These are phyloP conservation scores for Fagus sylvatica DNA, from an alignment of 306 rosid species.

Conservation along the genomic window DNA sequence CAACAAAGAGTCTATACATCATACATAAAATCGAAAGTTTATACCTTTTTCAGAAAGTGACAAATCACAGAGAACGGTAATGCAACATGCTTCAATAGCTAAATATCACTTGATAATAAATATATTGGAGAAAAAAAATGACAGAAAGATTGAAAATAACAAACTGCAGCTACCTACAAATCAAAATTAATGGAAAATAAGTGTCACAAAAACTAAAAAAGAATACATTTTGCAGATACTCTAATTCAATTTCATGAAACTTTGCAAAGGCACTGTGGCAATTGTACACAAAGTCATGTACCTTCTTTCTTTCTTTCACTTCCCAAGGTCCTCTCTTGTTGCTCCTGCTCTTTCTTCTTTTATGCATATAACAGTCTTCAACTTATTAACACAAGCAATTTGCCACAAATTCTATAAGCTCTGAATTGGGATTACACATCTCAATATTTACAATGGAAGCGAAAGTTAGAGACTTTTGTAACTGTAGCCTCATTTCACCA, in stretches of 20 bases:
- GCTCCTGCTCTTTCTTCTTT: slow-evolving; percentile 19
- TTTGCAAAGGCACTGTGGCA: neutral
- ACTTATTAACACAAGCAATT: neutral
- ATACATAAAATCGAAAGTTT: neutral
- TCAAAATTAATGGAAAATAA: slow-evolving; percentile 23
- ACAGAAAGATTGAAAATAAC: neutral
- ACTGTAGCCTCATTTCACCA: slow-evolving; percentile 35
- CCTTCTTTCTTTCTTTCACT: slow-evolving; percentile 25
- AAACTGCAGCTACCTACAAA: slow-evolving; percentile 29
- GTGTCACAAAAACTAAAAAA: slow-evolving; percentile 4
- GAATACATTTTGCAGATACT: slow-evolving; percentile 10
- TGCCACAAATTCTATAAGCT: neutral
- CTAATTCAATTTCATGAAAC: slow-evolving; percentile 35
- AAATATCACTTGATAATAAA: neutral
- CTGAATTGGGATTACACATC: neutral
- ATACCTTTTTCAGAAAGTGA: neutral
- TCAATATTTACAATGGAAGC: slow-evolving; percentile 31
- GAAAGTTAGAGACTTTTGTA: slow-evolving; percentile 9
- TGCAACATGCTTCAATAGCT: neutral
- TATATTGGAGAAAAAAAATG: slow-evolving; percentile 14
- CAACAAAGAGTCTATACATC: too few relatives aligned
- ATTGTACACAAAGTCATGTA: slow-evolving; percentile 7
- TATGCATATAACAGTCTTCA: slow-evolving; percentile 6
- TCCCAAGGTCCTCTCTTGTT: neutral
- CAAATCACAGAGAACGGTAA: neutral